Base-by-base conservation (phyloP, 2,329 filamentous ascomycete species). In the Plectosphaerella sp. region DNA sequence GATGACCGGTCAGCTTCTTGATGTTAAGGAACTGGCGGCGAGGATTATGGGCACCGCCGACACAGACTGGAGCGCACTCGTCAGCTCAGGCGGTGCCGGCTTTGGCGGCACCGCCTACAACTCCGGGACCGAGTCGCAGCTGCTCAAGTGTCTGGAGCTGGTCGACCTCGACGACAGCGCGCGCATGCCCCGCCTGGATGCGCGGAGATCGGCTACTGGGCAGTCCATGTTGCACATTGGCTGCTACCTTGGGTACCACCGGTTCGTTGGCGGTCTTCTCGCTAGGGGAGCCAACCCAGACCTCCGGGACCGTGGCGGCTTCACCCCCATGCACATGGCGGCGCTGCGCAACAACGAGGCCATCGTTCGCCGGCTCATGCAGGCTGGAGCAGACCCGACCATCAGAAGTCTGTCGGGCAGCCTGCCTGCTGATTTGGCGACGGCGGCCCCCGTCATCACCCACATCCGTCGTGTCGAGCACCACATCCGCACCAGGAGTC, bases 221-320 rank as follows among this genome's bases (percentile, higher is more conserved):
- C 88, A 93, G 63, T 91, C 88, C 1, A 86, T 95, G 78, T 78
- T 95, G 55, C 89, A 94, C 62, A 75, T 92, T 56, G 89, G 88
- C 2, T 89, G 85, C 59, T 87, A 87, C 9, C 72, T 92, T 12
- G 89, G 89, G 6, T 80, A 91, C 59, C 81, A 86, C 57, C 82
- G 88, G 46, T 87, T 95, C 57, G 88, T 88, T 48, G 88, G 88
- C 12, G 89, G 86, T 28, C 77, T 95, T 24, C 73, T 95, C 18
- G 87, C 86, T 10, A 81, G 89, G 57, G 88, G 89, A n/a, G 89
- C 89, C 18, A 87, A 88, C 62, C 83, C 87, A 1, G 85, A 93
- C 61, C 74, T 84, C 37, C 80, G 84, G 51, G 91, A 96, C 64
- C 87, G 84, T 56, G 87, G 87, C 48, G 90, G 90, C 20, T 93